Evolutionary conservation across 2,329 filamentous ascomycete species (phyloP), one percentile per base, ranked within the genome.

Genomic region (Microcyclosporella mali): DNA sequence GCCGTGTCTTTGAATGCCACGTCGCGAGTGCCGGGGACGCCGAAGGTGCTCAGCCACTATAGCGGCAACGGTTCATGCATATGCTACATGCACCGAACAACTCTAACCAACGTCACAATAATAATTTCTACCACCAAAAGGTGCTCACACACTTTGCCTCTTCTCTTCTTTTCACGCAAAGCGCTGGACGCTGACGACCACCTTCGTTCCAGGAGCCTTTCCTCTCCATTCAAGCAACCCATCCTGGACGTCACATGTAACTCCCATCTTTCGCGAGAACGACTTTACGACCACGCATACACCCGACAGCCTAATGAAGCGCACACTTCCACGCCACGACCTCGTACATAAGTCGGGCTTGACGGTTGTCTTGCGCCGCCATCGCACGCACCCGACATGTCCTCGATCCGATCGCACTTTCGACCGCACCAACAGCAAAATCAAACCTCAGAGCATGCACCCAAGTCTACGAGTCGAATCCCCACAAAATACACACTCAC

Each of bases 381-480:
- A 39, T 6, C 36, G 36, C 41, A 38, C 35, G 14, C 41, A 44
- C 41, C 41, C 36, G 41, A 35, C 41, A 44, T 44, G 41, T 40
- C 41, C 27, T 44, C 41, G 18, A 30, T 36, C 21, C 27, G 28
- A 25, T 28, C 41, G 30, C 36, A 44, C 30, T 44, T 40, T 33
- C 36, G 30, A 17, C 25, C 39, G 28, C 19, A 33, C 34, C 41
- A 8, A 16, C 30, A 37, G 35, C 35, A 38, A n/a, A 27, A 39
- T 27, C 37, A 29, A 31, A 30, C 25, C 16, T 32, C 37, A 17
- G 18, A 34, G 10, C 33, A 17, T 14, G 16, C 14, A 3, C 33
- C 29, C 15, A 53, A 40, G 31, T 37, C 43, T 29, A 33, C 27
- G 33, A 56, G 47, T 50, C 53, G 56, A 34, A 50, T 56, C 18